phyloP scores from a whole-genome alignment of 208 protist genomes.

The Trypanosomatidae sp. region DNA sequence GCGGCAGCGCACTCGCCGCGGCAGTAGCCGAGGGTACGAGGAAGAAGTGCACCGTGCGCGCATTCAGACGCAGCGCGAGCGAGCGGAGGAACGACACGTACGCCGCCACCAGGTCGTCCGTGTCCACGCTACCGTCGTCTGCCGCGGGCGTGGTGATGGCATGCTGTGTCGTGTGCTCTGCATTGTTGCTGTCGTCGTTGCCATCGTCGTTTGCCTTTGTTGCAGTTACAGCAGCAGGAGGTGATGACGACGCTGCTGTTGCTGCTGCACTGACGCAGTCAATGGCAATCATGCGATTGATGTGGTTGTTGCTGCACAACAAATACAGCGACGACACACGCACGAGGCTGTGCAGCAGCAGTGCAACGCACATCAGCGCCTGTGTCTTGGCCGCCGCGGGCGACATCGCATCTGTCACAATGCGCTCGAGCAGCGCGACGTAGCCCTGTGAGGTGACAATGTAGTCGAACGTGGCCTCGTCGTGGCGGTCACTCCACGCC shows the following conservation, averaged over 20 bases:
- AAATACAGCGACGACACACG: slow-evolving; percentile 50
- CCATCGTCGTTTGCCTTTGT: no score
- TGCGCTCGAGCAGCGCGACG: slow-evolving; percentile 49
- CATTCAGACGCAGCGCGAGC: slow-evolving; percentile 62
- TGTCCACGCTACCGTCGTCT: no score
- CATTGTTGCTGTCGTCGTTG: no score
- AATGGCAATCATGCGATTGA: slow-evolving; percentile 78
- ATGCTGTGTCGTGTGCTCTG: no score
- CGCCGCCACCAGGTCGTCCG: slow-evolving; percentile 67
- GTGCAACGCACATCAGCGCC: slow-evolving; percentile 46
- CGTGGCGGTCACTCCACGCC: slow-evolving; percentile 72
- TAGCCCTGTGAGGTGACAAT: slow-evolving; percentile 42
- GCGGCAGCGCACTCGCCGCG: slow-evolving; percentile 35
- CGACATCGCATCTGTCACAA: slow-evolving; percentile 46
- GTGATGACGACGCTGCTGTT: no score
- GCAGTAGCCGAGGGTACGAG: slow-evolving; percentile 34
- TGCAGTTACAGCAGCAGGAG: no score
- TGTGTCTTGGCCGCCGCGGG: slow-evolving; percentile 43
- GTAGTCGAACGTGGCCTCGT: slow-evolving; percentile 41
- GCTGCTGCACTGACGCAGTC: no score
- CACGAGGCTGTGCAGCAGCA: slow-evolving; percentile 69
- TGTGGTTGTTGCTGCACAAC: slow-evolving; percentile 78
- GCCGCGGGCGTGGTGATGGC: no score
- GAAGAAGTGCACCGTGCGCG: slow-evolving; percentile 75
- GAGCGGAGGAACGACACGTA: slow-evolving; percentile 82